Evolutionary conservation across 352 stramenopile species (phyloP).

Genomic region (Phytophthora litchii): DNA sequence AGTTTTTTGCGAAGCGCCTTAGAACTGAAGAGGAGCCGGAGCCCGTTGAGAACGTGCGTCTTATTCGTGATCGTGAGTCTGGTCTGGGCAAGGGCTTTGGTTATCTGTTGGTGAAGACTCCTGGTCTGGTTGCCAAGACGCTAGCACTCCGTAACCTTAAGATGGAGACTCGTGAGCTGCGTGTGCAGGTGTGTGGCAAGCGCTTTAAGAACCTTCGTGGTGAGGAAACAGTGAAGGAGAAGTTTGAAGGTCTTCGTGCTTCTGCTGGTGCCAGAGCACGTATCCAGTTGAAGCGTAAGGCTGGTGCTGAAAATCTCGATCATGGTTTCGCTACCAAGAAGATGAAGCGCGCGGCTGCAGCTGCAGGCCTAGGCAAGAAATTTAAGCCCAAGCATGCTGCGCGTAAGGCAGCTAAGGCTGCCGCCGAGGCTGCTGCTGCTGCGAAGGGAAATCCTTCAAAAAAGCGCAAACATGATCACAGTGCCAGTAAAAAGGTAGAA

Average conservation of each 20-base stretch:
- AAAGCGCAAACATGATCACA: conserved; percentile 34
- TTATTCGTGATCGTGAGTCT: conserved; percentile 90
- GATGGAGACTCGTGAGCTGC: conserved; percentile 72
- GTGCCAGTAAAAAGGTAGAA: conserved; percentile 22
- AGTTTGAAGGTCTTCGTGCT: conserved; percentile 64
- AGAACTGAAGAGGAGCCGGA: conserved; percentile 64
- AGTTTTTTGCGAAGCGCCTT: conserved; percentile 78
- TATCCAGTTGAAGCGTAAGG: conserved; percentile 72
- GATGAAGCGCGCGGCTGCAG: conserved; percentile 37
- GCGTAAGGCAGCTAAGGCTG: conserved; percentile 50
- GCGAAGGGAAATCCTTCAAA: conserved; percentile 31
- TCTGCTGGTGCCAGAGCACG: conserved; percentile 60
- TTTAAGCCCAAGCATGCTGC: conserved; percentile 64
- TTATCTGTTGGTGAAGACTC: conserved; percentile 86
- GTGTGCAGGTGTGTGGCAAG: conserved; percentile 84
- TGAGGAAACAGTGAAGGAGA: conserved; percentile 52
- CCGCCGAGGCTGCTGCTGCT: conserved; percentile 18
- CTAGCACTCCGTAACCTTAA: conserved; percentile 69
- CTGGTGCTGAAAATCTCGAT: conserved; percentile 20
- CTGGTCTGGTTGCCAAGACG: conserved; percentile 69
- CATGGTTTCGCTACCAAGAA: conserved; percentile 24
- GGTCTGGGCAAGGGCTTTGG: conserved; percentile 93
- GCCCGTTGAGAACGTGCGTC: conserved; percentile 86
- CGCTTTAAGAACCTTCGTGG: conserved; percentile 83
- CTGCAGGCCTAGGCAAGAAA: conserved; percentile 45